Percentiles rank a stretch among this genome's conserved stretches.
These are phyloP conservation scores for Middelhovenomyces tepae DNA, from an alignment of 805 yeast genomes.

Conservation along the genomic window DNA sequence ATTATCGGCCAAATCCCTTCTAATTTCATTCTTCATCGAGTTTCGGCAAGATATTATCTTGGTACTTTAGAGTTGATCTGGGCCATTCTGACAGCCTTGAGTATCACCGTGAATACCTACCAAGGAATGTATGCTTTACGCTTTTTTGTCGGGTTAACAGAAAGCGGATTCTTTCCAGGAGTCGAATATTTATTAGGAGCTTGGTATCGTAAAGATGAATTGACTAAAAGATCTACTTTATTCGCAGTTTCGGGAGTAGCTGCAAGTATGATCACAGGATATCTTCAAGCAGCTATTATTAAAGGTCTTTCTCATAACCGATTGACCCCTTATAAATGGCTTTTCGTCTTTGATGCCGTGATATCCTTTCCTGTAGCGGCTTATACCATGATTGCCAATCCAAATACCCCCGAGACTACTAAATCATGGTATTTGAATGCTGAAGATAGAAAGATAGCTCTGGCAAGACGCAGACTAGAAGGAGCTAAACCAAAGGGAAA, in stretches of 20 bases:
- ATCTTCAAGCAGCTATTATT: slow-evolving; percentile 47
- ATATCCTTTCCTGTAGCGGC: slow-evolving; percentile 35
- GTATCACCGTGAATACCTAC: slow-evolving; percentile 37
- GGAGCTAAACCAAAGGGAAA: slow-evolving; percentile 6
- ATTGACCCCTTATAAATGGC: slow-evolving; percentile 36
- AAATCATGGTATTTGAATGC: slow-evolving; percentile 36
- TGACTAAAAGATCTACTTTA: slow-evolving; percentile 24
- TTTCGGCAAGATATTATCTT: slow-evolving; percentile 37
- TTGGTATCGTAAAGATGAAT: slow-evolving; percentile 25
- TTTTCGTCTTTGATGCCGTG: slow-evolving; percentile 40
- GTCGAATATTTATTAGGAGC: slow-evolving; percentile 23
- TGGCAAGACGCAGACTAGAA: slow-evolving; percentile 30
- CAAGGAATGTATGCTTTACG: slow-evolving; percentile 30
- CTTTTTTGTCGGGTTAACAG: slow-evolving; percentile 26
- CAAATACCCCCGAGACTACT: slow-evolving; percentile 39
- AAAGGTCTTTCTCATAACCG: slow-evolving; percentile 23
- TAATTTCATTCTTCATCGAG: slow-evolving; percentile 30
- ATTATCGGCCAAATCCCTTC: slow-evolving; percentile 45
- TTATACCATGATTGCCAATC: slow-evolving; percentile 36
- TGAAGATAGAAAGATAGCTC: slow-evolving; percentile 34
- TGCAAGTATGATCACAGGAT: slow-evolving; percentile 45
- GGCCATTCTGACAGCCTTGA: slow-evolving; percentile 35
- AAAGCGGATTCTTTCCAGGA: slow-evolving; percentile 27
- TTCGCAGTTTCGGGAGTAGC: slow-evolving; percentile 24
- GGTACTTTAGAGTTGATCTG: slow-evolving; percentile 38